Evolutionary conservation across 2,329 filamentous ascomycete genomes (phyloP).

Genomic region (Hawksworthiomyces lignivorus): DNA sequence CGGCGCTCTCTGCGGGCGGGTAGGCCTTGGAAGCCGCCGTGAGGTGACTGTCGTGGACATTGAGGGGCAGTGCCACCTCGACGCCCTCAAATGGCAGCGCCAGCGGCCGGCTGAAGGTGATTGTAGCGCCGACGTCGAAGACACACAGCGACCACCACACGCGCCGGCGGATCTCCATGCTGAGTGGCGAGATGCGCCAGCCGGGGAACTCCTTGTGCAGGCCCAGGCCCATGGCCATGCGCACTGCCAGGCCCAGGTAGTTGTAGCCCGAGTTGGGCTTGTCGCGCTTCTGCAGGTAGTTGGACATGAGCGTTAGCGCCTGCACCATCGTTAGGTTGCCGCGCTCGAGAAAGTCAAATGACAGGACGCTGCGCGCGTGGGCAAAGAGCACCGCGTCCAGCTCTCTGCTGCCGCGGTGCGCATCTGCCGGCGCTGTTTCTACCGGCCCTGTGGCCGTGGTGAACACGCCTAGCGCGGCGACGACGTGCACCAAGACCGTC

Average conservation of each 20-base stretch:
- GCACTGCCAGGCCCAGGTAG: constrained; percentile 37
- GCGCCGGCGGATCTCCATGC: constrained; percentile 25
- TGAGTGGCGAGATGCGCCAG: constrained; percentile 14
- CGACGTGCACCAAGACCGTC: constrained; percentile 27
- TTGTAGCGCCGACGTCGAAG: constrained; percentile 36
- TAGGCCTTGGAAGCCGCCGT: constrained; percentile 27
- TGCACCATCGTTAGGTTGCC: constrained; percentile 27
- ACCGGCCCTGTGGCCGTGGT: background rate
- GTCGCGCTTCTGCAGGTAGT: constrained; percentile 37
- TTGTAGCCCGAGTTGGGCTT: constrained; percentile 44
- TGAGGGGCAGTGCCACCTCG: constrained; percentile 18
- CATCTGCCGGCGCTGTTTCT: too few relatives aligned
- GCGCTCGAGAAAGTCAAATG: constrained; percentile 25
- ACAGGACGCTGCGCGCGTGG: constrained; percentile 6
- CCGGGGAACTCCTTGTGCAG: constrained; percentile 36
- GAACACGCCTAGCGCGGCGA: constrained; percentile 28
- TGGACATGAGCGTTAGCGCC: constrained; percentile 23
- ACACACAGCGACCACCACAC: constrained; percentile 23
- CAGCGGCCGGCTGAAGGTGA: constrained; percentile 26
- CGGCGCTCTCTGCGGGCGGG: constrained; percentile 25
- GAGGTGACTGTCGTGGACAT: constrained; percentile 21
- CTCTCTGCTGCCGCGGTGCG: background rate
- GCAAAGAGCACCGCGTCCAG: background rate
- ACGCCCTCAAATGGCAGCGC: constrained; percentile 19
- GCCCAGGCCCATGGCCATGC: constrained; percentile 41